A percentile compares a stretch with the other conserved stretches of the same genome.
Evolutionary conservation across 345 rosid genomes (phyloP).

Genomic region (Gynandropsis gynandra): DNA sequence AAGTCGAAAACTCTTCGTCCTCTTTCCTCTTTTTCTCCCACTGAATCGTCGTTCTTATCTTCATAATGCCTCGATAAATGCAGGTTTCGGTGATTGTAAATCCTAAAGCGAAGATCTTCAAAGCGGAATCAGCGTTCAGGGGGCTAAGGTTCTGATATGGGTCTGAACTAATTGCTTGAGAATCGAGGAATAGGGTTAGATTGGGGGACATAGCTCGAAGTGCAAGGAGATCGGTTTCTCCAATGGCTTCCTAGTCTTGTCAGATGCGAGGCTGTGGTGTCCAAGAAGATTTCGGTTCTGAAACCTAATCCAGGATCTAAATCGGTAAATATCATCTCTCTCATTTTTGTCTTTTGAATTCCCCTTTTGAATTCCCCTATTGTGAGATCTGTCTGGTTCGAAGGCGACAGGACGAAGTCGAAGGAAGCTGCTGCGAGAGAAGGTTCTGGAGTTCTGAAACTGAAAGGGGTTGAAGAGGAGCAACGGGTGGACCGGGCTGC

Average conservation of each 20-base stretch:
- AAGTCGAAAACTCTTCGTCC: background rate
- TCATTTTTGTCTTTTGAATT: too few species aligned
- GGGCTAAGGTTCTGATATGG: constrained; percentile 29
- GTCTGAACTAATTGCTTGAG: constrained; percentile 4
- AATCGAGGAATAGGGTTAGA: constrained; percentile 27
- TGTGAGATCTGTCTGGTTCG: too few species aligned
- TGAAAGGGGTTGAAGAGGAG: too few species aligned
- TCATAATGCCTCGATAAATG: constrained; percentile 26
- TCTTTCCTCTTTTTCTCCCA: background rate
- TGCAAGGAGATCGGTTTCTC: constrained; percentile 29
- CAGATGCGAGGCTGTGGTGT: constrained; percentile 34
- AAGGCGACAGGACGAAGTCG: too few species aligned
- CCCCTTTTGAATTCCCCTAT: too few species aligned
- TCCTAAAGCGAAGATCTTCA: constrained; percentile 36
- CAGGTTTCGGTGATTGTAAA: constrained; percentile 57
- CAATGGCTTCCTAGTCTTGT: constrained; percentile 38
- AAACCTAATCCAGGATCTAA: constrained; percentile 27
- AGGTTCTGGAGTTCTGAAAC: too few species aligned
- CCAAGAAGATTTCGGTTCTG: constrained; percentile 17
- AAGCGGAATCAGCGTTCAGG: constrained; percentile 32
- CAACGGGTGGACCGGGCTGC: too few species aligned
- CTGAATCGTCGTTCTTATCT: background rate
- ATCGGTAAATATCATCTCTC: constrained; percentile 35
- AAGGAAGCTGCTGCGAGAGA: too few species aligned
- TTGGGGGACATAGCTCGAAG: constrained; percentile 26